Evolutionary conservation across 2,329 filamentous ascomycete species (phyloP).

Genomic region (Cladophialophora exuberans): DNA sequence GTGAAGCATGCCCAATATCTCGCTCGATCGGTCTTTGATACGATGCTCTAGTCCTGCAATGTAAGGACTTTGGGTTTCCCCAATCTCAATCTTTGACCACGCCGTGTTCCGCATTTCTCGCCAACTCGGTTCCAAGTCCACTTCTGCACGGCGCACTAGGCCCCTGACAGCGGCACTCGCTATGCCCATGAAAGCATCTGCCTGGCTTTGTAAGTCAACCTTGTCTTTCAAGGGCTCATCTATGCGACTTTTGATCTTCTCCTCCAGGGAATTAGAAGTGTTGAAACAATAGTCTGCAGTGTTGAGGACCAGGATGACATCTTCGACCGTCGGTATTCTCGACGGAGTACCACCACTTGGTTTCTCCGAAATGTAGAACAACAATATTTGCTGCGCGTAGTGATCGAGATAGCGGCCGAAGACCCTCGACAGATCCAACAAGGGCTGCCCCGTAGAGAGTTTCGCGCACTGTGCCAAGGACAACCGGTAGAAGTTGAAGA

Average conservation of each 20-base stretch:
- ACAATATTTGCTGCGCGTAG: constrained; percentile 89
- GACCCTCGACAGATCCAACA: constrained; percentile 81
- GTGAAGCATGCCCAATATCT: constrained; percentile 75
- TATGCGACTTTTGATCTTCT: constrained; percentile 89
- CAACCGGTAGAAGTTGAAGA: constrained; percentile 96
- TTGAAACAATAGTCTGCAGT: constrained; percentile 97
- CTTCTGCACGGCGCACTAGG: constrained; percentile 80
- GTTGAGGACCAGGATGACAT: constrained; percentile 85
- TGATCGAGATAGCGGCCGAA: constrained; percentile 93
- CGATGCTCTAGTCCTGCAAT: constrained; percentile 78
- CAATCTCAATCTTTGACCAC: constrained; percentile 91
- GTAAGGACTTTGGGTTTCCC: constrained; percentile 91
- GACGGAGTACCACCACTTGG: constrained; percentile 58
- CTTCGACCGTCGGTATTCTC: constrained; percentile 62
- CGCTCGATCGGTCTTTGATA: constrained; percentile 71
- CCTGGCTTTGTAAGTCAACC: constrained; percentile 89
- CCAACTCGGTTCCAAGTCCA: constrained; percentile 84
- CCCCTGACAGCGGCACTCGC: constrained; percentile 84
- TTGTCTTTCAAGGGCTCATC: constrained; percentile 74
- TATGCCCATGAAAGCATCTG: constrained; percentile 93
- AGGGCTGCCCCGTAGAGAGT: constrained; percentile 83
- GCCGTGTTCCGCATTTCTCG: constrained; percentile 96
- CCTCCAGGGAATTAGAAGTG: constrained; percentile 90
- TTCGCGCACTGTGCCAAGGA: constrained; percentile 94
- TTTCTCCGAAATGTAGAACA: constrained; percentile 69